Evolutionary conservation across 2,329 filamentous ascomycete genomes (phyloP), one percentile per base, ranked within the genome.

Genomic region (Aspergillus pseudotamarii): DNA sequence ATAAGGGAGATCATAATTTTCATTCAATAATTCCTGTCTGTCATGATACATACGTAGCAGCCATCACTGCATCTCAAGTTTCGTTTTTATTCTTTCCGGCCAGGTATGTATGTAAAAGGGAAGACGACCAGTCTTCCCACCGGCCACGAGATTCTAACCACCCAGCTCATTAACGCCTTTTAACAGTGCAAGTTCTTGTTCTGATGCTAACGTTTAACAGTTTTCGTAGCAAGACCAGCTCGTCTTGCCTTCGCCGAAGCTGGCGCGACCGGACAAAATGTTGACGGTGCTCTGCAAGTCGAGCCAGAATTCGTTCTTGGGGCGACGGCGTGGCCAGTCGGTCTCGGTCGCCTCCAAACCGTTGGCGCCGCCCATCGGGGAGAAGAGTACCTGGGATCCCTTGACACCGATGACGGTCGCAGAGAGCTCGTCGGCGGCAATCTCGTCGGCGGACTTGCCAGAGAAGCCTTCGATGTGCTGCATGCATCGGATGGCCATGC

Each of bases 401-500:
- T 92, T 90, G 76, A 99, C 94, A 30, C 95, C 95, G 73, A 99
- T 98, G 45, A 99, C 93, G 0, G 88, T 84, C 3, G 90, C 85
- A 59, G 90, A 93, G 76, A 89, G 81, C 5, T 89, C 86, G 73
- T 97, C 91, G 32, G 86, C 84, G 65, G 88, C 87, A 66, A 97
- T 91, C 65, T 89, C 87, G 45, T 88, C 82, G 64, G 86, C 85
- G 41, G 85, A 83, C 70, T 88, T 87, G 57, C 87, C 88, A 8
- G 88, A 88, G 72, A 89, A 97, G 26, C 80, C 79, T 80, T 99
- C 95, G 4, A 99, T 83, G 75, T 97, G 93, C 82, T 97, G 89
- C 75, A 98, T 91, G 76, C 93, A 96, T 81, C 94, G 94, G 79
- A 98, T 95, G 11, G 94, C 93, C 73, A 99, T 89, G 57, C 95